Percentiles rank a stretch among this genome's conserved stretches.
Evolutionary conservation across 2,329 filamentous ascomycete genomes (phyloP).

Genomic region (Aspergillus phoenicis): DNA sequence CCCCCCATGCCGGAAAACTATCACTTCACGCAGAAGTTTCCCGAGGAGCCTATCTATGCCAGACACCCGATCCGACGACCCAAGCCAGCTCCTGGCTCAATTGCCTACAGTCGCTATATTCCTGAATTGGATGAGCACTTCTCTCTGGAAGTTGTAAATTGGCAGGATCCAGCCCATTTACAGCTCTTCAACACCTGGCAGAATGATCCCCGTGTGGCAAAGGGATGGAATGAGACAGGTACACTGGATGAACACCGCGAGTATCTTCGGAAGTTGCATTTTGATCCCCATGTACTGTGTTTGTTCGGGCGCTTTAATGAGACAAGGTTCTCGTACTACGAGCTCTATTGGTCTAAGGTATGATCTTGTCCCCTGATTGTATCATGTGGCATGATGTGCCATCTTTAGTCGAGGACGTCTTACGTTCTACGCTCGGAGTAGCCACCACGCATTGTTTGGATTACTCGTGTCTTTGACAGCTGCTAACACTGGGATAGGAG

Average conservation of each 20-base stretch:
- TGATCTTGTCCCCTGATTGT: neutral
- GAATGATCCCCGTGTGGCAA: conserved; percentile 78
- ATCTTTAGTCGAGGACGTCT: no score
- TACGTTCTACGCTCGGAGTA: no score
- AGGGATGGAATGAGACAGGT: conserved; percentile 79
- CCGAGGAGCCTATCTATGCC: conserved; percentile 56
- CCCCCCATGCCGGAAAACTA: conserved; percentile 42
- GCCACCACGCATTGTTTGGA: no score
- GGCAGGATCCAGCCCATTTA: conserved; percentile 64
- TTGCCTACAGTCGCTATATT: conserved; percentile 78
- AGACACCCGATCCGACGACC: conserved; percentile 71
- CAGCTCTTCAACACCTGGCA: conserved; percentile 77
- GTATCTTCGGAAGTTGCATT: conserved; percentile 69
- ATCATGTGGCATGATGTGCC: no score
- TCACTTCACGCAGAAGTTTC: conserved; percentile 47
- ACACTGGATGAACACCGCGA: conserved; percentile 72
- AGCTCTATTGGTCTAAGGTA: conserved; percentile 76
- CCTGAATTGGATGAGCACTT: conserved; percentile 75
- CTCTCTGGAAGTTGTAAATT: conserved; percentile 75
- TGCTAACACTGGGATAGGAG: conserved; percentile 45
- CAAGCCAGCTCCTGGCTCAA: conserved; percentile 70
- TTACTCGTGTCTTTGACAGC: no score
- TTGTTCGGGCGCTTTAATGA: conserved; percentile 69
- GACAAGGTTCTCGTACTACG: conserved; percentile 73
- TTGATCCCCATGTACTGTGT: conserved; percentile 66